These are phyloP conservation scores for Balamuthia mandrillaris DNA, from an alignment of 208 protist genomes.

Conservation along the genomic window DNA sequence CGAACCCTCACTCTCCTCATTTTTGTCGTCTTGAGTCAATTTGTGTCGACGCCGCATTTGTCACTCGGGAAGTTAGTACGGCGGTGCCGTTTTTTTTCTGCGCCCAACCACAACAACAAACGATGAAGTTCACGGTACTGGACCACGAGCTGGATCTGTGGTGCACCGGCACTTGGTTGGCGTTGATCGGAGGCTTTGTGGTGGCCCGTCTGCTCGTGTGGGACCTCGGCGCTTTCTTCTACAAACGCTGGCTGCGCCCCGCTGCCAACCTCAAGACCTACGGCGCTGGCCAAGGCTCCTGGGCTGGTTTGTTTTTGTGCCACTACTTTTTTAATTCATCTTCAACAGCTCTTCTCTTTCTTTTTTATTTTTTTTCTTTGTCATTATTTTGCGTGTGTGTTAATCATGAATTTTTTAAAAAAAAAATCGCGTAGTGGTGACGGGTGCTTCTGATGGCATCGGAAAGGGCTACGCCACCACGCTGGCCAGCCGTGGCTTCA, in stretches of 20 bases:
- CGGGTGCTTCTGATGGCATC: constrained; percentile 89
- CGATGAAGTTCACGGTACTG: too few species aligned
- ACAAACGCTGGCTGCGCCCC: not conserved
- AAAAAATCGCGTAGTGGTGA: constrained; percentile 77
- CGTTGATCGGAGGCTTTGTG: too few species aligned
- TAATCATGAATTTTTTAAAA: not conserved
- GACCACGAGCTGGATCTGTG: too few species aligned
- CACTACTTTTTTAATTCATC: not conserved
- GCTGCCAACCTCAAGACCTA: constrained; percentile 11
- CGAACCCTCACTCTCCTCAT: too few species aligned
- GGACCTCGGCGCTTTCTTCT: not conserved
- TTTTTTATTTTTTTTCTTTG: too few species aligned
- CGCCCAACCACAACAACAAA: too few species aligned
- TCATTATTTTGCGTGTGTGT: not conserved
- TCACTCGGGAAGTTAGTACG: too few species aligned
- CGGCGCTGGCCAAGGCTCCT: not conserved
- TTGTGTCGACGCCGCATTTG: too few species aligned
- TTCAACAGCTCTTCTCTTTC: not conserved
- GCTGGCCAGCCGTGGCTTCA: constrained; percentile 83
- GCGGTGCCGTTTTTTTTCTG: too few species aligned
- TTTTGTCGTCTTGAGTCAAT: too few species aligned
- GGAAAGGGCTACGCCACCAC: constrained; percentile 83
- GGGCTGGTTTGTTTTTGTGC: not conserved
- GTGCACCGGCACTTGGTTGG: too few species aligned
- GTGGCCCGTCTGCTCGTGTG: too few species aligned